Base-by-base conservation (phyloP, 495 filamentous ascomycete genomes). In the Apiosordaria backusii region DNA sequence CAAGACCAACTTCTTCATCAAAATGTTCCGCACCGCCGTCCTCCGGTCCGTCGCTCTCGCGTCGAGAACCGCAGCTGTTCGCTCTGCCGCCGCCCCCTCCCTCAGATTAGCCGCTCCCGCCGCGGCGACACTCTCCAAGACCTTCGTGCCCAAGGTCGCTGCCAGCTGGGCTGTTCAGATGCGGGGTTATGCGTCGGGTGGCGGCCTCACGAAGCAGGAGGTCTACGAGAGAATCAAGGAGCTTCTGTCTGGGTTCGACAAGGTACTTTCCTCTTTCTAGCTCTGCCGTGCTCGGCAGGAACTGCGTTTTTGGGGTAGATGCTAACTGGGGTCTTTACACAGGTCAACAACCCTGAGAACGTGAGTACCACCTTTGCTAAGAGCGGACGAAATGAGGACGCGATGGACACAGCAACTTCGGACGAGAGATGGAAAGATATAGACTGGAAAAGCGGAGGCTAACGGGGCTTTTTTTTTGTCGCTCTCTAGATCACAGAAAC, bases 171-270 rank as follows among this genome's bases (percentile, higher is more conserved):
- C 86, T 76, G 9, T 45, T 13, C 83, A 84, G 65, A 80, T 90
- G 71, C 85, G 95, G 76, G 89, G 86, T 81, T 99, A 99, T 83
- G 93, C 93, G 58, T 90, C 95, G 55, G 86, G 85, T 57, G 87
- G 88, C 64, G 89, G 87, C 54, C 82, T 97, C 54, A 81, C 84
- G 65, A 90, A 92, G 85, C 81, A 86, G 10, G 93, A 97, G 79
- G 89, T 97, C 65, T 90, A 96, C 80, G 90, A 90, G 60, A 89
- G 95, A 73, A 98, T 99, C 85, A 85, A 96, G 80, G 88, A 90
- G 81, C 84, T 99, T 65, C 79, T 99, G 78, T 89, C 90, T 77
- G 92, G 90, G 77, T 99, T 98, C 81, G 95, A 99, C 83, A 99
- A 99, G 90, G 95, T 97, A 79, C 71, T 89, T 74, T 67, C 50